Conservation (phyloP, 495 filamentous ascomycete genomes). For the Aspergillus conjunctus region DNA sequence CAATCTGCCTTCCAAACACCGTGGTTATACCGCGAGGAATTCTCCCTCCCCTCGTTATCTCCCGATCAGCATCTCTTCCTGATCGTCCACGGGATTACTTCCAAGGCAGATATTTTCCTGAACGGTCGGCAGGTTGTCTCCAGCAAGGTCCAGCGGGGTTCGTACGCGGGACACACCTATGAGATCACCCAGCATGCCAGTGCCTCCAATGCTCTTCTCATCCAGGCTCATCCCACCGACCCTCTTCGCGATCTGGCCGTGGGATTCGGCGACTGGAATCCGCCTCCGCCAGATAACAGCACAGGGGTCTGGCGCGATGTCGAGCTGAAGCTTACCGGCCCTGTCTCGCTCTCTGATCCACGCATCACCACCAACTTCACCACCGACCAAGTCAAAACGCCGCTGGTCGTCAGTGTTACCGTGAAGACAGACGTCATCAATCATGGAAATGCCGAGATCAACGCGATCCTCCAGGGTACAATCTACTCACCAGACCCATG, state of each 20-base stretch:
- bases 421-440: conserved; percentile 55
- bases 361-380: conserved; percentile 51
- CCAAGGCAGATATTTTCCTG: conserved; percentile 61
- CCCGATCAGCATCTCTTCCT: conserved; percentile 52
- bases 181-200: conserved; percentile 51
- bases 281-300: conserved; percentile 59
- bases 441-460: conserved; percentile 39
- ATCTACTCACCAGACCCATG: conserved; percentile 33
- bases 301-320: conserved; percentile 66
- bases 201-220: conserved; percentile 52
- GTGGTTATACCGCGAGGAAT: conserved; percentile 65
- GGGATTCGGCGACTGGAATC: conserved; percentile 70
- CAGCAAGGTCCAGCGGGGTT: conserved; percentile 53
- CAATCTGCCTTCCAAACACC: conserved; percentile 52
- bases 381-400: conserved; percentile 22
- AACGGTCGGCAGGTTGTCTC: conserved; percentile 58
- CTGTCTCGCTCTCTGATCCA: conserved; percentile 52
- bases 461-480: conserved; percentile 39
- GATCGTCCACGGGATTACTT: conserved; percentile 60
- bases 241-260: conserved; percentile 61
- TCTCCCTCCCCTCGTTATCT: conserved; percentile 37
- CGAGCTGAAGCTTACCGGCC: conserved; percentile 58
- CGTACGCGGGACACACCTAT: conserved; percentile 58
- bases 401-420: conserved; percentile 36
- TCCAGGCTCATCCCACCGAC: conserved; percentile 58